Conservation (phyloP, 1,139 yeast genomes). For the Kodamaea sp. region DNA sequence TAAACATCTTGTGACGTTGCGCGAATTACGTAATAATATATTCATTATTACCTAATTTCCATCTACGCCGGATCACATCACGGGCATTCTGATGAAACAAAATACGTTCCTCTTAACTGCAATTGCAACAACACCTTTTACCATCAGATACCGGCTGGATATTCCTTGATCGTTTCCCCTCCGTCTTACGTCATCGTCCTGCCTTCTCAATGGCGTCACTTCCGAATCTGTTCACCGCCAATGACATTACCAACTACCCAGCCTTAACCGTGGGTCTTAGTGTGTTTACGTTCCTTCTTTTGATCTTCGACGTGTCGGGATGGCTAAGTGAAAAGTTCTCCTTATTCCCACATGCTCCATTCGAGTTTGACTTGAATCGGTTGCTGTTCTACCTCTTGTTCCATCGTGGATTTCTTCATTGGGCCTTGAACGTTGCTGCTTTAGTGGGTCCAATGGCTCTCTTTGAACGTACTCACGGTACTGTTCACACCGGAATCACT, state of each 20-base stretch:
- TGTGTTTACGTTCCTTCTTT: slow-evolving; percentile 51
- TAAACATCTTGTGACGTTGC: no score
- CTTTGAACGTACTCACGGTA: slow-evolving; percentile 78
- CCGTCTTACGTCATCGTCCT: background rate
- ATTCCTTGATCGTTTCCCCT: background rate
- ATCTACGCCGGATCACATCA: no score
- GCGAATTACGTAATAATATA: no score
- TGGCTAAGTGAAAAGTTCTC: slow-evolving; percentile 25
- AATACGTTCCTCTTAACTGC: no score
- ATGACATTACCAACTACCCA: slow-evolving; percentile 30
- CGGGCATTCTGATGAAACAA: no score
- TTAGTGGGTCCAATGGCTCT: slow-evolving; percentile 62
- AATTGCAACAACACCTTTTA: no score
- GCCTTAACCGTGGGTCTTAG: slow-evolving; percentile 69
- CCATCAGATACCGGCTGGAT: no score
- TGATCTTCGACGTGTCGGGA: slow-evolving; percentile 27
- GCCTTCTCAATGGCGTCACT: background rate
- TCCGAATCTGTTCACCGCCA: slow-evolving; percentile 1
- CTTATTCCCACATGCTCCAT: slow-evolving; percentile 59
- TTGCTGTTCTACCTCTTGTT: slow-evolving; percentile 76
- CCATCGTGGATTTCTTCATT: slow-evolving; percentile 63
- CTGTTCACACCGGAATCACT: slow-evolving; percentile 83
- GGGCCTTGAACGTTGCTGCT: slow-evolving; percentile 62
- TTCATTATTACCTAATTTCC: no score
- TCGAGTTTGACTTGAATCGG: slow-evolving; percentile 58